Base-by-base conservation (phyloP, 2,329 filamentous ascomycete species). In the Microsporum audouinii region DNA sequence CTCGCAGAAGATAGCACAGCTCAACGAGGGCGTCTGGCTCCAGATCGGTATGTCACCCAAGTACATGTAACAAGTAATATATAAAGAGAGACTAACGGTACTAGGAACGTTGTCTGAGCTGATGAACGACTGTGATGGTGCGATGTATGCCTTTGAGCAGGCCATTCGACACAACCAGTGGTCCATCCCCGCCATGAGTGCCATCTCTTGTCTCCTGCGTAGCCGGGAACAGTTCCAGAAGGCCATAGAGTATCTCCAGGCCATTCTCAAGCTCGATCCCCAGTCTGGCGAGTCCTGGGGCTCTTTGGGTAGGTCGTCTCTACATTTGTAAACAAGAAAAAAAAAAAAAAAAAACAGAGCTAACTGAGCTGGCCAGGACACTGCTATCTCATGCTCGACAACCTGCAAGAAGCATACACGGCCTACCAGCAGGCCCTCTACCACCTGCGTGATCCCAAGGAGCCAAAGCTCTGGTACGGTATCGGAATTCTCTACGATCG, bases 311-410 rank as follows among this genome's bases (percentile, higher is more conserved):
- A 80, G 66, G 83, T 72, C 60, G 8, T 17, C 55, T 14, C 39
- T 10, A 53, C 27, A 31, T 31, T 31, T 3, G 10, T 7, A 1
- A 31, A 14, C 3, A 31, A 51, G 7, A 27, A 10, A 29, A 43
- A n/a, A n/a, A 47, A 47, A 17, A 47, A 7, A 23, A 8, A 27
- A 8, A 47, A 47, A 43, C 38, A 41, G 14, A 27, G 23, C 49
- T 53, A 53, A 53, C 49, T 12, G 29, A 5, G n/a, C 17, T 2
- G 39, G 51, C 12, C 67, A 92, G 90, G 94, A n/a, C 94, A 97
- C 73, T 97, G 94, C 77, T 95, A 92, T 72, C 80, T 99, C 31
- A 99, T 99, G 94, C 95, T 96, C 84, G 94, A 99, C 71, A 92
- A 96, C 70, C 77, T 97, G 38, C 94, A 97, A 75, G 91, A 97